Conservation (phyloP, 768 basidiomycete genomes). For the Suillus clintonianus region DNA sequence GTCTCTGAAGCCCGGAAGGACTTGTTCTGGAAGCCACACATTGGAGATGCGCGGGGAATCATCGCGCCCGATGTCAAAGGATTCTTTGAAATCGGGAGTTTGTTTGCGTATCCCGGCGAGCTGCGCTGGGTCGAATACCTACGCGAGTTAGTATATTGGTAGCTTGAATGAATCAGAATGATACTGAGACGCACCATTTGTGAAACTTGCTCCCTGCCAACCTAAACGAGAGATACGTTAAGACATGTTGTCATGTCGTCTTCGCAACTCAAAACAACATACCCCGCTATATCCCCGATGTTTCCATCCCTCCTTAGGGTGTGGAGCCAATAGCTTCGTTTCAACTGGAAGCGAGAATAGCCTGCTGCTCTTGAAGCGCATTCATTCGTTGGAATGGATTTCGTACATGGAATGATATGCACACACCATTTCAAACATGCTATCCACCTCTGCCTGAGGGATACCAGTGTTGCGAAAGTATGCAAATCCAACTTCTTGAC, state of each 20-base stretch:
- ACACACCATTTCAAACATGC: conserved; percentile 46
- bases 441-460: conserved; percentile 34
- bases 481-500: conserved; percentile 44
- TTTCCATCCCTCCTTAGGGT: conserved; percentile 45
- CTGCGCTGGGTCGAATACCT: conserved; percentile 36
- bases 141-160: not conserved
- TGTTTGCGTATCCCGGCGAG: conserved; percentile 29
- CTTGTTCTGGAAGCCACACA: conserved; percentile 56
- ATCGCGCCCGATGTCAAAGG: conserved; percentile 54
- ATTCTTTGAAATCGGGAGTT: conserved; percentile 49
- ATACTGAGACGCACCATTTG: conserved; percentile 18
- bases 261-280: not conserved
- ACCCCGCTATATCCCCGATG: conserved; percentile 41
- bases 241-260: too few species aligned
- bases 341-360: conserved; percentile 42
- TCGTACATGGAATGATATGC: conserved; percentile 5
- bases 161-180: too few species aligned
- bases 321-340: conserved; percentile 45
- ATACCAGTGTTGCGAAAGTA: conserved; percentile 48
- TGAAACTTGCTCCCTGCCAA: conserved; percentile 42
- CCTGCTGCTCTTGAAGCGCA: conserved; percentile 33
- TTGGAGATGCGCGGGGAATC: conserved; percentile 46
- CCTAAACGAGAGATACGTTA: conserved; percentile 22
- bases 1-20: conserved; percentile 55
- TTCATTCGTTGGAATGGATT: not conserved